Percentiles rank a stretch among this genome's conserved stretches.
These are phyloP conservation scores for Leavenworthia alabamica DNA, from an alignment of 345 rosid species.

Conservation along the genomic window DNA sequence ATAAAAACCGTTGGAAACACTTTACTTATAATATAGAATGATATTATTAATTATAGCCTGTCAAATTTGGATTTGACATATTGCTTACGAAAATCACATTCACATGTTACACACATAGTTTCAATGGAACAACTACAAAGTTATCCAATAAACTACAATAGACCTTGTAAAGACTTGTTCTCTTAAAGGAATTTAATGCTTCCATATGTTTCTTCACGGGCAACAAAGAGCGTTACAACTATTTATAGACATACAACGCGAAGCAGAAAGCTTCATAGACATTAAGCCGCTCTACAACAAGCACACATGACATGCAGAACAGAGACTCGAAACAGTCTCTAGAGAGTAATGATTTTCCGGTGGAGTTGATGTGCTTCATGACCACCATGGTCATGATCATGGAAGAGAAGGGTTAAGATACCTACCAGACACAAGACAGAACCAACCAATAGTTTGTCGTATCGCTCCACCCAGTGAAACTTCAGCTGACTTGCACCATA, in stretches of 20 bases:
- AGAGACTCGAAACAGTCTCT: background rate
- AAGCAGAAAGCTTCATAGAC: slow-evolving; percentile 10
- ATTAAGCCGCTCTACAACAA: slow-evolving; percentile 20
- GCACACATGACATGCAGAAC: slow-evolving; percentile 20
- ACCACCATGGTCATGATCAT: slow-evolving; percentile 51
- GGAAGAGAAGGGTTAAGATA: slow-evolving; percentile 77
- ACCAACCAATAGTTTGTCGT: slow-evolving; percentile 95
- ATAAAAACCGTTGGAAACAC: background rate
- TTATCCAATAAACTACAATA: background rate
- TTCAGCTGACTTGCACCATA: slow-evolving; percentile 97
- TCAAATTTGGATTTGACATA: background rate
- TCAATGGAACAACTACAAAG: background rate
- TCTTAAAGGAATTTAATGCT: background rate
- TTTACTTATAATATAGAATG: background rate
- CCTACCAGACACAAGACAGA: slow-evolving; percentile 93
- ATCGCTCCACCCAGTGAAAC: slow-evolving; percentile 94
- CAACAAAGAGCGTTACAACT: slow-evolving; percentile 18
- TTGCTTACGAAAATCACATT: background rate
- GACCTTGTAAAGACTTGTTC: background rate
- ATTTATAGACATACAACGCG: slow-evolving; percentile 18
- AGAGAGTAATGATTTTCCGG: slow-evolving; percentile 59
- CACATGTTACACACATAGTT: background rate
- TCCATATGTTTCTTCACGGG: slow-evolving; percentile 5
- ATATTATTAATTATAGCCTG: background rate
- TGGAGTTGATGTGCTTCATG: slow-evolving; percentile 47